phyloP scores from a whole-genome alignment of 1,284 basidiomycete species.

The Peniophora sp. region DNA sequence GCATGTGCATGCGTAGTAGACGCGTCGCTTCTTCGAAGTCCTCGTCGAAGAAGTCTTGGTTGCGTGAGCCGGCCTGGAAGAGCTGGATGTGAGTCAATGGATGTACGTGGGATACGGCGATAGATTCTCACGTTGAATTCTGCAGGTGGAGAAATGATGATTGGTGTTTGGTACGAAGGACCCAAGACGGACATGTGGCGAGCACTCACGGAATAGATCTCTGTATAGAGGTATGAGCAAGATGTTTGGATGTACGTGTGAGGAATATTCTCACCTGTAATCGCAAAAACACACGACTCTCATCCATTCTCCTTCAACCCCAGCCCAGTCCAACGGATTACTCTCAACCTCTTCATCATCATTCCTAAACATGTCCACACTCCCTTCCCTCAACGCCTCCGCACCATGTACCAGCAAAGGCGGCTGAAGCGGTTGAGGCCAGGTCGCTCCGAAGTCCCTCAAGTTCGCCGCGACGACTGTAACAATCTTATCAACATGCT shows the following conservation, averaged over 20 bases:
- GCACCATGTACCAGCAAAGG: constrained; percentile 29
- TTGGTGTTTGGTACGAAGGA: neutral
- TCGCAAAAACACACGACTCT: constrained; percentile 70
- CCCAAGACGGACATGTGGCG: constrained; percentile 3
- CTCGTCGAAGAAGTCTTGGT: constrained; percentile 47
- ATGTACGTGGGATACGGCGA: neutral
- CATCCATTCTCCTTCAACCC: constrained; percentile 61
- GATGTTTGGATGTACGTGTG: neutral
- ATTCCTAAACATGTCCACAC: constrained; percentile 33
- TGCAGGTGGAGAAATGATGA: constrained; percentile 16
- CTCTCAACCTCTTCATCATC: constrained; percentile 13
- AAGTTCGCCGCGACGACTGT: constrained; percentile 55
- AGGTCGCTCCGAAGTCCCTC: constrained; percentile 33
- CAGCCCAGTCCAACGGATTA: constrained; percentile 52
- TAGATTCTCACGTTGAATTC: constrained; percentile 50
- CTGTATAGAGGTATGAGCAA: constrained; percentile 18
- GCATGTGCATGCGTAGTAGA: constrained; percentile 50
- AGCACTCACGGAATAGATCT: constrained; percentile 45
- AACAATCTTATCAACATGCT: constrained; percentile 48
- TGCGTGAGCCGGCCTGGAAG: constrained; percentile 23
- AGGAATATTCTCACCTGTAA: constrained; percentile 39
- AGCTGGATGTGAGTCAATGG: constrained; percentile 7
- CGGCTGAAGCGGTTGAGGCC: constrained; percentile 29
- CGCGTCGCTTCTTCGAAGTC: constrained; percentile 56
- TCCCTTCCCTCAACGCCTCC: constrained; percentile 37